These are phyloP conservation scores for Leccinum obscurum DNA, from an alignment of 768 basidiomycete genomes.

Conservation along the genomic window DNA sequence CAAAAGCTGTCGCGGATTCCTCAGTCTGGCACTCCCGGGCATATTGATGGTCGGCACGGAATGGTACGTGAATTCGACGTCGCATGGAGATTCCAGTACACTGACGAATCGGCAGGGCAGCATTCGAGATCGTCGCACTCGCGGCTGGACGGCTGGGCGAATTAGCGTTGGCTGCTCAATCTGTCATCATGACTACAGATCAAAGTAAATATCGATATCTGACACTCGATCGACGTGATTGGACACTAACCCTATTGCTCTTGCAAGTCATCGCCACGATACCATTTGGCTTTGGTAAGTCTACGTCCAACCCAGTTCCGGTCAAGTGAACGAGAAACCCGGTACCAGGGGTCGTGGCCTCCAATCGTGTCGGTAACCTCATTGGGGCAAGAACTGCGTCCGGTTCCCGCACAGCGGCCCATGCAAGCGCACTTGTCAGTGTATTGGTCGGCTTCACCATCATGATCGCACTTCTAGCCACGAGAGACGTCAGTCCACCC, in stretches of 20 bases:
- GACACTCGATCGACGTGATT: background rate
- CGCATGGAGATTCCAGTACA: background rate
- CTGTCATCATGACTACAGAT: constrained; percentile 79
- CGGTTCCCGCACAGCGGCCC: constrained; percentile 57
- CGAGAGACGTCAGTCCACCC: constrained; percentile 49
- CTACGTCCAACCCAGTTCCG: background rate
- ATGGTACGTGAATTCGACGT: constrained; percentile 47
- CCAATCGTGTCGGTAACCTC: constrained; percentile 70
- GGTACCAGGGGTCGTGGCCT: constrained; percentile 61
- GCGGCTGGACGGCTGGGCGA: constrained; percentile 71
- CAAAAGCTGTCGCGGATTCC: constrained; percentile 54
- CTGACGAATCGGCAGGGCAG: constrained; percentile 51
- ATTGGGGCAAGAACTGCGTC: constrained; percentile 57
- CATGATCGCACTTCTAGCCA: constrained; percentile 57
- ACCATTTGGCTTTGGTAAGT: constrained; percentile 66
- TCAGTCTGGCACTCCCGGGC: constrained; percentile 71
- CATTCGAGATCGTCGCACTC: constrained; percentile 80
- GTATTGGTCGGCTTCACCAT: constrained; percentile 57
- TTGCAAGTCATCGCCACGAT: constrained; percentile 64
- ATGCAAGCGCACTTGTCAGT: constrained; percentile 64
- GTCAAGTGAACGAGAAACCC: background rate
- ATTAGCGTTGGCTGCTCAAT: constrained; percentile 71
- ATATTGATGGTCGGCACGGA: constrained; percentile 81
- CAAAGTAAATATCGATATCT: constrained; percentile 47
- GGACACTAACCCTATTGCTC: background rate